Percentiles rank a stretch among this genome's conserved stretches.
phyloP scores from a whole-genome alignment of 2,329 filamentous ascomycete species.

The Trichoderma semiorbis region DNA sequence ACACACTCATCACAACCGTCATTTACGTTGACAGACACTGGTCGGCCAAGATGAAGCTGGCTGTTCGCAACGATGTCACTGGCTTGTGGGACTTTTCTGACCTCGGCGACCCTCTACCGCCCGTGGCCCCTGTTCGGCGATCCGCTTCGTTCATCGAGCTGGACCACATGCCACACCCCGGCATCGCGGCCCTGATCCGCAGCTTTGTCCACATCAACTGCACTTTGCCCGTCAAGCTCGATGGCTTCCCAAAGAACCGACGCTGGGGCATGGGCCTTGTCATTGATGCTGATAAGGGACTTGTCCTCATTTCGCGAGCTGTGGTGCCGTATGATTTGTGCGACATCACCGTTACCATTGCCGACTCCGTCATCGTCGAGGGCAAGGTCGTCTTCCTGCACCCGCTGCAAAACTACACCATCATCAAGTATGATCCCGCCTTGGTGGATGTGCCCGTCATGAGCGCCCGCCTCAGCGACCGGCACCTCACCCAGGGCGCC shows the following conservation, averaged over 20 bases:
- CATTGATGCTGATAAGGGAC: constrained; percentile 93
- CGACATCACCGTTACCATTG: constrained; percentile 93
- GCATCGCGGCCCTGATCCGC: constrained; percentile 87
- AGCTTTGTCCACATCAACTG: constrained; percentile 94
- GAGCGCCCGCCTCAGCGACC: constrained; percentile 77
- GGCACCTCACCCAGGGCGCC: constrained; percentile 85
- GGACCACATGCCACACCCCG: constrained; percentile 80
- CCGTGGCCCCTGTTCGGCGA: constrained; percentile 65
- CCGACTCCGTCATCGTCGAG: constrained; percentile 91
- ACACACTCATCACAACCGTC: constrained; percentile 90
- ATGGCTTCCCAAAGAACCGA: constrained; percentile 92
- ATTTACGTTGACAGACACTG: constrained; percentile 93
- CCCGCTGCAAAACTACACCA: constrained; percentile 92
- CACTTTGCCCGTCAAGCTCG: constrained; percentile 90
- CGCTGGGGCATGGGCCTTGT: constrained; percentile 96
- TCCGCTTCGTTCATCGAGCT: constrained; percentile 91
- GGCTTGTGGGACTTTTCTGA: constrained; percentile 95
- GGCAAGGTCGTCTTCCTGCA: constrained; percentile 95
- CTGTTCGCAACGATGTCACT: constrained; percentile 81
- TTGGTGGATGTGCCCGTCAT: constrained; percentile 93
- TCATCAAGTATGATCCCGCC: constrained; percentile 89
- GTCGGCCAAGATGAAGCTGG: constrained; percentile 91
- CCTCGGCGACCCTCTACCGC: constrained; percentile 75
- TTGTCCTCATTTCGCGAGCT: constrained; percentile 90
- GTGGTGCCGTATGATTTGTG: constrained; percentile 96